Evolutionary conservation across 345 rosid species (phyloP), one percentile per base, ranked within the genome.

Genomic region (Carallia pectinifolia): DNA sequence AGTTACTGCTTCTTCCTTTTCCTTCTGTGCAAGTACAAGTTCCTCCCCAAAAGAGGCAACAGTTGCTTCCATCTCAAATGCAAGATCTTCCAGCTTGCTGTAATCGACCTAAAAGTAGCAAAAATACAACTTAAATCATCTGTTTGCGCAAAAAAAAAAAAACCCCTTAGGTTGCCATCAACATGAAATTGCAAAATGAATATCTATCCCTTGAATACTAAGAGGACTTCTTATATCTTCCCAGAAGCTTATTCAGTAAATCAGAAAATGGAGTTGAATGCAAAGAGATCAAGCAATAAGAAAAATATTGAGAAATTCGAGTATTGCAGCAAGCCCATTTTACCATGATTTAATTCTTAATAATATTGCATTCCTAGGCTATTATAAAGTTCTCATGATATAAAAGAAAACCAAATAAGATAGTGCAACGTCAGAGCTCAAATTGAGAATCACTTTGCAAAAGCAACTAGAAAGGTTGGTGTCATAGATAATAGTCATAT

Each of bases 1-100:
- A 66, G 79, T 74, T 50, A 76, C 30, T 34, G 79, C 83, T 68
- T 79, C 89, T 75, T 81, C 93, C 71, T 78, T 89, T 61, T 85
- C 94, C 17, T 83, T 77, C 60, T 67, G 72, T 59, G 85, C 91
- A 67, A 80, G 68, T 52, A 80, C 86, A 68, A 90, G 72, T 76
- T 88, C 82, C 76, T 87, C 94, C 72, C 88, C 96, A 74, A 91
- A 71, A 71, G 97, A 85, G 80, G 88, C 94, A 79, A 89, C 87
- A 60, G 89, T 83, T 79, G 92, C 77, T 77, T 91, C 23, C 23
- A 23, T 23, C 23, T 23, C 23, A 23, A 89, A 88, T 63, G 92
- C 91, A 74, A 85, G 89, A 76, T 85, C 86, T 84, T 91, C 98
- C 75, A 93, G 81, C 75, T 83, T 80, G 71, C 44, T 80, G 77